These are phyloP conservation scores for Hypoxylon sp. DNA, from an alignment of 2,329 filamentous ascomycete genomes.

Conservation along the genomic window DNA sequence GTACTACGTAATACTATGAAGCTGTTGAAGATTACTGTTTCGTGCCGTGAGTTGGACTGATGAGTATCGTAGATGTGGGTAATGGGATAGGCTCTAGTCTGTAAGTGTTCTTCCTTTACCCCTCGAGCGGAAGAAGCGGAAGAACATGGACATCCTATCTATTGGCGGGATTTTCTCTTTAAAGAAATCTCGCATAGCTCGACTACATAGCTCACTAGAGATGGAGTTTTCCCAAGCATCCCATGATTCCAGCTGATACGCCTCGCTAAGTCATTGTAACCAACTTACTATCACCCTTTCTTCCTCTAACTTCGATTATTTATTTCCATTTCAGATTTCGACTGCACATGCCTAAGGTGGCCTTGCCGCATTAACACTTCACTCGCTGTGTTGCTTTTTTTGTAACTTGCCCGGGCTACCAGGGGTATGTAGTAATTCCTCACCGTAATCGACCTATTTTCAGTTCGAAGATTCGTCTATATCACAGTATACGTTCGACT, in stretches of 20 bases:
- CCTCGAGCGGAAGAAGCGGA: no score
- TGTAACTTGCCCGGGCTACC: neutral
- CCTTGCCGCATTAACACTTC: neutral
- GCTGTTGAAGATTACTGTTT: neutral
- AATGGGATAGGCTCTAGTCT: neutral
- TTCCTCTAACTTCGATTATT: neutral
- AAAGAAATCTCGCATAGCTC: neutral
- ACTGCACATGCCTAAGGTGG: no score
- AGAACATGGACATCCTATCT: no score
- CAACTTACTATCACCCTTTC: neutral
- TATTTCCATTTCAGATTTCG: neutral
- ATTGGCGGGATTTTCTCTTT: no score
- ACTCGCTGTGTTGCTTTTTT: neutral
- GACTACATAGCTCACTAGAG: neutral
- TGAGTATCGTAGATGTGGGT: neutral
- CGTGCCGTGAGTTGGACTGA: neutral
- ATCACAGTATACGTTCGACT: neutral
- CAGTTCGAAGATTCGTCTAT: neutral
- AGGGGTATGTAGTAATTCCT: constrained; percentile 4
- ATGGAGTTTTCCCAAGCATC: neutral
- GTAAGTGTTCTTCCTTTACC: neutral
- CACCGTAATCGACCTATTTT: neutral
- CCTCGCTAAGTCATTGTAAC: neutral
- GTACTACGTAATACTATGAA: constrained; percentile 2
- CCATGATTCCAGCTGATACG: neutral